These are phyloP conservation scores for Auxenochlorella pyrenoidosa DNA, from an alignment of 139 green algal species.

Conservation along the genomic window DNA sequence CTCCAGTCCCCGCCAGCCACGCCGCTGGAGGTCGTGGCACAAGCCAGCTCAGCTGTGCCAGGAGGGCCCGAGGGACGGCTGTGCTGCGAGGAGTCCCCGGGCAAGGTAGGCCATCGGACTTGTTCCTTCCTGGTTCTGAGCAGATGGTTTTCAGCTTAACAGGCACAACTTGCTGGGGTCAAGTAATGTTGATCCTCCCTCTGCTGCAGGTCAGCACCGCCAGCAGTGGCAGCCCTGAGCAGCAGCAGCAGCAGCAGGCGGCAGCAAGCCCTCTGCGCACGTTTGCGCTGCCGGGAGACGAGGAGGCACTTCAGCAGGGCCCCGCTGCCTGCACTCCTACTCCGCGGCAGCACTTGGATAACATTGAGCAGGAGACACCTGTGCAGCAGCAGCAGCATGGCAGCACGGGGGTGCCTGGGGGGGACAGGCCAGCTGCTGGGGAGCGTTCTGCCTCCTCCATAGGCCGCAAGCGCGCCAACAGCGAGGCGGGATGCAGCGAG, in stretches of 20 bases:
- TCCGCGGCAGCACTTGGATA: neutral
- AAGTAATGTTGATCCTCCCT: neutral
- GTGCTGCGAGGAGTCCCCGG: neutral
- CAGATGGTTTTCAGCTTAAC: too few relatives aligned
- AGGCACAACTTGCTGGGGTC: too few relatives aligned
- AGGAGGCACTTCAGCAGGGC: neutral
- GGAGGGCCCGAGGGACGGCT: neutral
- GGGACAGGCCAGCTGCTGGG: neutral
- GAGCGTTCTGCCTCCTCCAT: constrained; percentile 11
- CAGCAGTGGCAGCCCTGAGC: constrained; percentile 16
- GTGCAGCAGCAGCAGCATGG: constrained; percentile 4
- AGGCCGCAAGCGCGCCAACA: constrained; percentile 8
- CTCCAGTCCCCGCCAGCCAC: constrained; percentile 32
- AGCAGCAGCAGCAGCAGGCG: neutral
- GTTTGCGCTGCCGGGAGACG: neutral
- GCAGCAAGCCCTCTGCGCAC: neutral
- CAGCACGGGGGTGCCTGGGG: neutral
- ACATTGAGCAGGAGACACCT: neutral
- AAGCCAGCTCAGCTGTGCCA: neutral
- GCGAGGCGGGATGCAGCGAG: neutral
- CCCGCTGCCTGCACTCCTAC: too few relatives aligned
- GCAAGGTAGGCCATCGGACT: neutral
- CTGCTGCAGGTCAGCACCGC: constrained; percentile 12
- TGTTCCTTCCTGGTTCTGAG: too few relatives aligned
- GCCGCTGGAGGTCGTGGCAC: neutral